Conservation (phyloP, 2,329 filamentous ascomycete genomes). For the Paramyrothecium roridum region DNA sequence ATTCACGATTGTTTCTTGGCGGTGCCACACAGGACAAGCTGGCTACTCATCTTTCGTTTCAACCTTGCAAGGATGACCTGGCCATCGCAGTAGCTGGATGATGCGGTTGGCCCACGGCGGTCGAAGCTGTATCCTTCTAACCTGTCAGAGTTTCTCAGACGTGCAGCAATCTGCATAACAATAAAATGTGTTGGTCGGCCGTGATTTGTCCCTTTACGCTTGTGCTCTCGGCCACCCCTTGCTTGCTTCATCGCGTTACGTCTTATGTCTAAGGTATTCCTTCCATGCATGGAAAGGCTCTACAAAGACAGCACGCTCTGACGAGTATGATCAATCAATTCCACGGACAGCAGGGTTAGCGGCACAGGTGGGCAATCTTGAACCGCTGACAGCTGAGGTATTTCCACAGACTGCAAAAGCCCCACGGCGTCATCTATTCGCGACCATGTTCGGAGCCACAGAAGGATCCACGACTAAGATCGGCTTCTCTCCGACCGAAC, state of each 20-base stretch:
- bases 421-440: neutral
- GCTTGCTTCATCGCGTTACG: neutral
- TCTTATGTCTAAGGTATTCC: neutral
- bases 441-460: neutral
- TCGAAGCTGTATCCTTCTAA: too few relatives aligned
- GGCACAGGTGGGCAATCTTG: neutral
- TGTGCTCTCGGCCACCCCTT: neutral
- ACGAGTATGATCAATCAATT: too few relatives aligned
- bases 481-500: constrained; percentile 3
- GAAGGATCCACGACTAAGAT: constrained; percentile 5
- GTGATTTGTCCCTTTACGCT: neutral
- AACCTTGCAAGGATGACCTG: neutral
- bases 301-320: neutral
- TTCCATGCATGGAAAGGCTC: neutral
- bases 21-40: neutral
- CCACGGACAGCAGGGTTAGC: neutral
- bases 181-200: neutral
- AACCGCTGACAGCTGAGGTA: neutral
- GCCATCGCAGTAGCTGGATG: neutral
- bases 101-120: neutral
- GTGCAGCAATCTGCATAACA: neutral
- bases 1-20: neutral
- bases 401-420: neutral
- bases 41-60: neutral
- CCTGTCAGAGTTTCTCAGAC: neutral